Base-by-base conservation (phyloP, 192 early-diverging fungal species). In the Mortierella claussenii region DNA sequence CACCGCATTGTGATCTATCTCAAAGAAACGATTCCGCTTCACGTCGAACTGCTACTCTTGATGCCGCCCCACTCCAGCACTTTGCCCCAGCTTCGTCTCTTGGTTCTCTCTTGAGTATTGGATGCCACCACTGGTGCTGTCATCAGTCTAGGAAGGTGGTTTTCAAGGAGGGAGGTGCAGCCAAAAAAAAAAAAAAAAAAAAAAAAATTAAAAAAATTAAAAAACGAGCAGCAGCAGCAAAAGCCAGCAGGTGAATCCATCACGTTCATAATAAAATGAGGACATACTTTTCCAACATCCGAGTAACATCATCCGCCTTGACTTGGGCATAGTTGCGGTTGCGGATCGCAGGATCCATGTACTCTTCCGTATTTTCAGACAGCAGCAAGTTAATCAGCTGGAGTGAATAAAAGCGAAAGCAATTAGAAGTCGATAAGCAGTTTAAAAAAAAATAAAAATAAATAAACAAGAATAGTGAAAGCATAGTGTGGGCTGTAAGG, bases 281-380 rank as follows among this genome's bases (percentile, higher is more conserved):
- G 17, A 30, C 87, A 66, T 89, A 96, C 94, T 95, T 96, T 86
- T 96, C 94, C 23, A 96, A 75, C 42, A 96, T 65, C 24, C 79
- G 75, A 10, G 87, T 82, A 30, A 91, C 82, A 65, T 93, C 89
- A 18, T 79, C 65, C 0, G 86, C 66, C 57, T 88, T 85, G 33
- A 96, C 64, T 51, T 84, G 79, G n/a, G 85, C 55, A 76, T 92
- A 96, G 61, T 87, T 79, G 49, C 81, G 82, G 54, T 81, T 88
- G 44, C 89, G 79, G n/a, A 89, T 65, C 33, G 82, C 79, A 27
- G 90, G 85, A 13, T 87, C 84, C 57, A 92, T 68, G 65, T 87
- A 92, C n/a, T 95, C 91, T 53, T 95, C 93, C 28, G 86, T 85
- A 54, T 89, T 89, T n/a, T 93, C 90, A 6, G 90, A 87, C 30